Base-by-base conservation (phyloP, 257 asterid genomes). In the Salvia miltiorrhiza region DNA sequence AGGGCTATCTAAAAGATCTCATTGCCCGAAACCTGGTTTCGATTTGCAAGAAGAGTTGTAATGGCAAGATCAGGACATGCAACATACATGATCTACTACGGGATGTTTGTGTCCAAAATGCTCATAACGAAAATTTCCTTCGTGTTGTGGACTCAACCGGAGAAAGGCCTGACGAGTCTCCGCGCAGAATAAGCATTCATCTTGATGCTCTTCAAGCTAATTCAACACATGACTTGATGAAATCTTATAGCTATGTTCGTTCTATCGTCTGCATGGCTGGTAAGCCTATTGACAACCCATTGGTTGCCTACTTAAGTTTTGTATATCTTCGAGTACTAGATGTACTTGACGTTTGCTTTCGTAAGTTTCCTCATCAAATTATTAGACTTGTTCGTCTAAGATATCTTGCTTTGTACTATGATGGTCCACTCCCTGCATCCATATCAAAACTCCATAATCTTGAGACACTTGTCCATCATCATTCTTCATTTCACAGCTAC, bases 361-460 rank as follows among this genome's bases (percentile, higher is more conserved):
- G 3, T 4, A 4, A 19, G 10, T 58, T 59, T 63, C 81, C 80
- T 5, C 17, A 0, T 21, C 30, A 68, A 32, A 10, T 59, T 9
- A 17, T 20, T 20, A 17, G 16, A 35, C 48, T 35, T 59, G 2
- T 9, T 59, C 10, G 8, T 20, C 49, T 80, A 26, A 77, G 75
- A 67, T 76, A 69, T 67, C 70, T 79, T 39, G 76, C 71, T 45
- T 48, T 72, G 12, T 35, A 44, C 35, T 64, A 21, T 16, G 30
- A 49, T 16, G 19, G 10, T 9, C 1, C 14, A 4, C 30, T 75
- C 7, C 76, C 76, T 2, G 9, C 41, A 3, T 67, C 71, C 11
- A 69, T 79, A 21, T 72, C 75, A 5, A 35, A 58, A 26, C 71
- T 76, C 7, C 1, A 16, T 45, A 59, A 69, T 63, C 69, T 80